Conservation (phyloP, 2,329 filamentous ascomycete genomes). For the Lachnellula cervina region DNA sequence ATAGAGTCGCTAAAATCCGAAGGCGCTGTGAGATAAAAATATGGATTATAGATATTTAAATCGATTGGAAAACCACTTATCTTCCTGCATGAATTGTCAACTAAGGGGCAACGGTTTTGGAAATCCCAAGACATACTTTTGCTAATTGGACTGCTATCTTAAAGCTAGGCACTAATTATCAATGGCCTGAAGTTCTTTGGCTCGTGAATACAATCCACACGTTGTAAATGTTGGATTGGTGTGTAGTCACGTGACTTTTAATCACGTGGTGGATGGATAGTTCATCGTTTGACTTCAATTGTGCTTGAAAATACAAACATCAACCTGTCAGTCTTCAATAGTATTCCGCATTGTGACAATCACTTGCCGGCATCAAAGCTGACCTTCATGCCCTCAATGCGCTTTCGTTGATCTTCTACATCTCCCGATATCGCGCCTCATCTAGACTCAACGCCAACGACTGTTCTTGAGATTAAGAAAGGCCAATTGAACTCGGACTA, state of each 20-base stretch:
- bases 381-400: constrained; percentile 6
- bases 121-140: too few species aligned
- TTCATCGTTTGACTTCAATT: too few species aligned
- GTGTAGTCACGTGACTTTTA: too few species aligned
- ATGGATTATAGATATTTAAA: background rate
- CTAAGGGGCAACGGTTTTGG: background rate
- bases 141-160: too few species aligned
- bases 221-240: too few species aligned
- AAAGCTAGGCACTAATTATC: too few species aligned
- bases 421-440: constrained; percentile 2
- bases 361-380: background rate
- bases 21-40: constrained; percentile 54
- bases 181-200: too few species aligned
- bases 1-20: constrained; percentile 59
- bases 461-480: background rate
- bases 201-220: too few species aligned
- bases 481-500: constrained; percentile 19
- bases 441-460: background rate
- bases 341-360: constrained; percentile 2
- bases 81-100: background rate
- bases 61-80: too few species aligned
- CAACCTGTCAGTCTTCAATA: constrained; percentile 10
- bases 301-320: constrained; percentile 3
- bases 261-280: too few species aligned
- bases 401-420: constrained; percentile 10